Evolutionary conservation across 2,329 filamentous ascomycete genomes (phyloP), one percentile per base, ranked within the genome.

Genomic region (Fusarium gaditjirri): DNA sequence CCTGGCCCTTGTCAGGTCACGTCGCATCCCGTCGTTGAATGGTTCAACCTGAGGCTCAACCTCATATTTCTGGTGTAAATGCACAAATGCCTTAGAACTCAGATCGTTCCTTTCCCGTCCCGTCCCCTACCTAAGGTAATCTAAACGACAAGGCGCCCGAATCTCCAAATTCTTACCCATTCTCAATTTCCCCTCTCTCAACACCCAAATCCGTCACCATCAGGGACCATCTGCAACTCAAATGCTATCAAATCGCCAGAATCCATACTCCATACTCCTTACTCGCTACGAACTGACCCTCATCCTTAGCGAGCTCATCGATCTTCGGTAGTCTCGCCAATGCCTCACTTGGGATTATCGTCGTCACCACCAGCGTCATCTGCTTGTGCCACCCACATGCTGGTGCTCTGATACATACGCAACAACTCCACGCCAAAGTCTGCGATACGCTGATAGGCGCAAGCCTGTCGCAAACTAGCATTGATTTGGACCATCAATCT

Each of bases 21-120:
- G 55, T 65, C 35, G 25, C 56, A 64, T 71, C 43, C 38, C 39
- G 21, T 23, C 39, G 43, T 49, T 33, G 46, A 49, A 49, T 33
- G 29, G 62, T 65, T 66, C 61, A 74, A 72, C 62, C 63, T 63
- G 58, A 71, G 49, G 59, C 71, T 70, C 64, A 76, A 77, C 76
- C 73, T 77, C 73, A 77, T 77, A 77, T 77, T 76, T 77, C 76
- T 74, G 74, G 75, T 77, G 71, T 68, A 76, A 75, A 78, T 76
- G 76, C 76, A 77, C 60, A 77, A 75, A 70, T 77, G 76, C 76
- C 76, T 78, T 68, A 75, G 53, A 62, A 69, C 57, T 47, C 61
- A 64, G 35, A 52, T 36, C 39, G 33, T n/a, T 27, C 42, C 44
- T 60, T 60, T 55, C 38, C 61, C 36, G 35, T 55, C 33, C 43